Evolutionary conservation across 192 early-diverging fungal species (phyloP).

Genomic region (Haplosporangium gracile): DNA sequence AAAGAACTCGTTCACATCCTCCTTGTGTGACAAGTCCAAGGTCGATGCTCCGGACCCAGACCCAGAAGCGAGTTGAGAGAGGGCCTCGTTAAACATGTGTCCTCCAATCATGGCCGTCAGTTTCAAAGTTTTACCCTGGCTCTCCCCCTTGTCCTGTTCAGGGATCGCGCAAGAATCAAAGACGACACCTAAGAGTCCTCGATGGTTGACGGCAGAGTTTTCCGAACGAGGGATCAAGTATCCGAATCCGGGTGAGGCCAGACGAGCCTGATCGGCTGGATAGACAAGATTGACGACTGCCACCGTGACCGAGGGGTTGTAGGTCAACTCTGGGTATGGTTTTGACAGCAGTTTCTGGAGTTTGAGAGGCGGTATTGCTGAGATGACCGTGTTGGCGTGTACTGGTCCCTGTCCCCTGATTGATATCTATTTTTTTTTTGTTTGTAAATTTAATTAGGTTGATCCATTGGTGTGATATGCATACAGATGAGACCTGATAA

Average conservation of each 20-base stretch:
- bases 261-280: slow-evolving; percentile 49
- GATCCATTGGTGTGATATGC: not conserved
- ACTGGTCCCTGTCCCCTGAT: slow-evolving; percentile 48
- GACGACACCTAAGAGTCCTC: slow-evolving; percentile 80
- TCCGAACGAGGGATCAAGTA: slow-evolving; percentile 85
- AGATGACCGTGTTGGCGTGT: slow-evolving; percentile 73
- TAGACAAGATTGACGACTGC: slow-evolving; percentile 90
- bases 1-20: slow-evolving; percentile 21
- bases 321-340: slow-evolving; percentile 58
- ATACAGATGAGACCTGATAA: not conserved
- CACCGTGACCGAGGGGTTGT: slow-evolving; percentile 82
- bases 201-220: slow-evolving; percentile 58
- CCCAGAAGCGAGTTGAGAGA: not conserved
- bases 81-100: slow-evolving; percentile 64
- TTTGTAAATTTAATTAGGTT: not conserved
- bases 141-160: slow-evolving; percentile 69
- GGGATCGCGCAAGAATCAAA: slow-evolving; percentile 90
- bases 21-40: slow-evolving; percentile 23
- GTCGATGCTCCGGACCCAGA: slow-evolving; percentile 57
- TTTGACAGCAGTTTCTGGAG: slow-evolving; percentile 37
- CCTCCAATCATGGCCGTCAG: slow-evolving; percentile 96
- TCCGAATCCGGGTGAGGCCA: slow-evolving; percentile 89
- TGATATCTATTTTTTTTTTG: slow-evolving; percentile 27
- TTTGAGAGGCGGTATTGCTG: slow-evolving; percentile 71
- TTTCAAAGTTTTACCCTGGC: slow-evolving; percentile 55